phyloP scores from a whole-genome alignment of 192 early-diverging fungal species.

The Linnemannia exigua region DNA sequence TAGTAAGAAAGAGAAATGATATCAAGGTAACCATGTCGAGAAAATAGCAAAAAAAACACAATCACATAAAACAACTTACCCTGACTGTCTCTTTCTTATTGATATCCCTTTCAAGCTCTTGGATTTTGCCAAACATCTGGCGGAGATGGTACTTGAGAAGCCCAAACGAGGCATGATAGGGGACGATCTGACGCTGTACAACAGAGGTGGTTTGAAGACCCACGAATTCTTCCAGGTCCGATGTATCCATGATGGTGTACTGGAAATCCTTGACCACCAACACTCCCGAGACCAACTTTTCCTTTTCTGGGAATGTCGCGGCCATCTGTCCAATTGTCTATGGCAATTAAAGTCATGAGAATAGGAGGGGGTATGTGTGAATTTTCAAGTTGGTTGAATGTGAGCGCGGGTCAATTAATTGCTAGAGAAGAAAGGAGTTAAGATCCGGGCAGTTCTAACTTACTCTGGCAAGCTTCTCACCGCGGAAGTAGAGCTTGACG shows the following conservation, averaged over 20 bases:
- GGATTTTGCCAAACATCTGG: conserved; percentile 91
- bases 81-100: conserved; percentile 48
- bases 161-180: conserved; percentile 80
- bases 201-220: conserved; percentile 82
- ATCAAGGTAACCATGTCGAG: neutral
- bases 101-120: conserved; percentile 58
- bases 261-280: conserved; percentile 92
- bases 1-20: neutral
- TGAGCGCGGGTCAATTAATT: too few species aligned
- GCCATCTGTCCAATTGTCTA: conserved; percentile 91
- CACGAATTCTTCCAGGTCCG: conserved; percentile 87
- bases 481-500: conserved; percentile 92
- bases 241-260: conserved; percentile 86
- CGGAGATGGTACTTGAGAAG: conserved; percentile 92
- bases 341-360: neutral
- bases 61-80: too few species aligned
- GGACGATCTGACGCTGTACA: conserved; percentile 83
- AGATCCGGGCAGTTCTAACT: too few species aligned
- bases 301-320: conserved; percentile 76
- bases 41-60: neutral
- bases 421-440: neutral
- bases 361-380: neutral
- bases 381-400: neutral
- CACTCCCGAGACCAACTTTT: conserved; percentile 79
- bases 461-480: conserved; percentile 95